Conservation (phyloP, 495 filamentous ascomycete species). For the Hyphodiscus hymeniophilus region DNA sequence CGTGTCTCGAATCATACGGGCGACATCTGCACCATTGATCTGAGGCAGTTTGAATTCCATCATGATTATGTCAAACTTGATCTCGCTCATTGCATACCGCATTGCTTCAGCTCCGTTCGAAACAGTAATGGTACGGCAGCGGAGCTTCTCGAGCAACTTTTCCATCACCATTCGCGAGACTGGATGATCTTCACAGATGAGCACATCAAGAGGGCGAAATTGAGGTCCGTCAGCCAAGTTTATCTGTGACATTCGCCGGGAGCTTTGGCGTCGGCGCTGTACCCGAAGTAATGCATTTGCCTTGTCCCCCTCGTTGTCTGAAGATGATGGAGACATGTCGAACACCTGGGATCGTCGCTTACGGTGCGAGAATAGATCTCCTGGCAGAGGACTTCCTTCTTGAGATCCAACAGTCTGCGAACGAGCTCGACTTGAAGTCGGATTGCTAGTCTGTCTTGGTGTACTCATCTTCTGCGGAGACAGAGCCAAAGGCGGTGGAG, state of each 20-base stretch:
- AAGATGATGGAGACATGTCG: conserved; percentile 94
- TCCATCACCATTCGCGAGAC: conserved; percentile 98
- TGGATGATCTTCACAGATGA: conserved; percentile 97
- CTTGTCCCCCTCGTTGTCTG: conserved; percentile 90
- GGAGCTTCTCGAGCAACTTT: conserved; percentile 85
- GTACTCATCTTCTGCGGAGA: conserved; percentile 43
- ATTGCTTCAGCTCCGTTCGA: conserved; percentile 83
- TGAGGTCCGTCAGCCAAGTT: conserved; percentile 70
- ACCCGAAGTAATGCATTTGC: conserved; percentile 89
- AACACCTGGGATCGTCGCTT: conserved; percentile 92
- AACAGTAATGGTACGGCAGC: conserved; percentile 90
- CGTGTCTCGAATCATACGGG: conserved; percentile 92
- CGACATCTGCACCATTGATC: conserved; percentile 89
- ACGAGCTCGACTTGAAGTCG: conserved; percentile 52
- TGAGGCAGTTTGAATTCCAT: conserved; percentile 94
- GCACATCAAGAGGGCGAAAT: conserved; percentile 85
- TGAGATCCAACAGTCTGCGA: conserved; percentile 94
- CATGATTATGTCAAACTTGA: conserved; percentile 95
- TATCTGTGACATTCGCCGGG: conserved; percentile 83
- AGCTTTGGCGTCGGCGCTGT: conserved; percentile 84
- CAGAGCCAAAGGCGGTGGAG: conserved; percentile 39
- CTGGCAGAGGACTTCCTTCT: conserved; percentile 65
- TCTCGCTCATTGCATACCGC: conserved; percentile 85
- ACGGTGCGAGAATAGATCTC: conserved; percentile 70
- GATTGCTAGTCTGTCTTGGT: conserved; percentile 36